Conservation (phyloP, 805 yeast genomes). For the Lipomyces orientalis region DNA sequence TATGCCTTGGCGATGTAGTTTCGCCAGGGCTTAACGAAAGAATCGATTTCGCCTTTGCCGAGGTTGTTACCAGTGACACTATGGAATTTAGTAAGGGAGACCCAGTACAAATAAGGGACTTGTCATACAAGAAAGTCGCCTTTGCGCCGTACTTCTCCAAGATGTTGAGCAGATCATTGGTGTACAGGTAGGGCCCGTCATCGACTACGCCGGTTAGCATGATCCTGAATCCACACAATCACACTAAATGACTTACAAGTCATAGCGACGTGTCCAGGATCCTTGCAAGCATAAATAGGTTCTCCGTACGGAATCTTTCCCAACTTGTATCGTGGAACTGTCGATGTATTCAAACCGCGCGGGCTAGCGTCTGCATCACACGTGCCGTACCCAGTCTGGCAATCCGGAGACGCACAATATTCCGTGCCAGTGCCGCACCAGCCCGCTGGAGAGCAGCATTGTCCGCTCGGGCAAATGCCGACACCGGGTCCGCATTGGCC, state of each 20-base stretch:
- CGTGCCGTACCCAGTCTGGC: constrained; percentile 23
- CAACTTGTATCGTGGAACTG: constrained; percentile 12
- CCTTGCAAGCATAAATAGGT: constrained; percentile 22
- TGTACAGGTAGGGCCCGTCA: constrained; percentile 31
- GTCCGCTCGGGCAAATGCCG: constrained; percentile 15
- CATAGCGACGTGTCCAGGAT: constrained; percentile 27
- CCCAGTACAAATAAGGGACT: not conserved
- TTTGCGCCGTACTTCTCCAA: constrained; percentile 19
- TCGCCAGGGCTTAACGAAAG: constrained; percentile 9
- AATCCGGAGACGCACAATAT: constrained; percentile 27
- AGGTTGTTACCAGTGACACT: constrained; percentile 28
- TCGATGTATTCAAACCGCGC: constrained; percentile 23
- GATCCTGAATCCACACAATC: not conserved
- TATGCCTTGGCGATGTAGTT: constrained; percentile 18
- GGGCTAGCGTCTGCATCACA: constrained; percentile 30
- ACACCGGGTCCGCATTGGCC: constrained; percentile 28
- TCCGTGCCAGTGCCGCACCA: constrained; percentile 21
- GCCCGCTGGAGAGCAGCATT: constrained; percentile 30
- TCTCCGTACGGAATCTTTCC: constrained; percentile 27
- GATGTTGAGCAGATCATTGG: constrained; percentile 25
- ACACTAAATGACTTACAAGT: constrained; percentile 19
- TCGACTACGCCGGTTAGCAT: constrained; percentile 13
- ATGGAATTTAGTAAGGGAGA: not conserved
- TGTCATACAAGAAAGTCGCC: constrained; percentile 27
- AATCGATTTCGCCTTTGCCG: constrained; percentile 31